phyloP scores from a whole-genome alignment of 1,284 basidiomycete genomes.

The Irpex rosettiformis region DNA sequence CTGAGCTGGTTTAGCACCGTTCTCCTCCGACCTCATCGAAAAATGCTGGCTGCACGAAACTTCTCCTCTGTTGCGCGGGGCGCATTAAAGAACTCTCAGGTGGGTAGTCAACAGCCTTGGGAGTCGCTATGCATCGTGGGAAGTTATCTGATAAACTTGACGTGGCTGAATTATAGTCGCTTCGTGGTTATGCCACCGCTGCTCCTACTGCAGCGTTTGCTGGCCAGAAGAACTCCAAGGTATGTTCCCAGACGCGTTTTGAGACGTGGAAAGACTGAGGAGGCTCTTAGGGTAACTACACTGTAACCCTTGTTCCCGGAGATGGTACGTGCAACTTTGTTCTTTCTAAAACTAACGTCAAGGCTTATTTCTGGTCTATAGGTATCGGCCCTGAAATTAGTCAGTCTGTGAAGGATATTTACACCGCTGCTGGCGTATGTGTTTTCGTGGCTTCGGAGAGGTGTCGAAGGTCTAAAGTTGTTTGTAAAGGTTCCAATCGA shows the following conservation, averaged over 20 bases:
- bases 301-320: conserved; percentile 89
- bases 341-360: conserved; percentile 1
- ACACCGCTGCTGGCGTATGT: conserved; percentile 77
- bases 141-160: not conserved
- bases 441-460: not conserved
- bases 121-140: not conserved
- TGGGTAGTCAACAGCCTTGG: conserved; percentile 21
- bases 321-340: conserved; percentile 58
- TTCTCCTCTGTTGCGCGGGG: conserved; percentile 52
- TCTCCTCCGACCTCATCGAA: conserved; percentile 24
- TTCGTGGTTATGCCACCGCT: conserved; percentile 65
- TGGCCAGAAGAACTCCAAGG: conserved; percentile 83
- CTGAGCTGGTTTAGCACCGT: conserved; percentile 22
- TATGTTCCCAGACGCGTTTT: conserved; percentile 37
- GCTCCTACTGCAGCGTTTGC: conserved; percentile 83
- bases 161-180: conserved; percentile 34
- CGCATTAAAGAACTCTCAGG: conserved; percentile 43
- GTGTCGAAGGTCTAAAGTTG: not conserved
- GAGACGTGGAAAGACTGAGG: not conserved
- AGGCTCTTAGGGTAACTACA: conserved; percentile 82
- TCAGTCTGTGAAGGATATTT: conserved; percentile 94
- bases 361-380: conserved; percentile 28
- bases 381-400: conserved; percentile 99
- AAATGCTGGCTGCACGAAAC: conserved; percentile 59
- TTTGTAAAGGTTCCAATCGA: conserved; percentile 82